phyloP scores from a whole-genome alignment of 2,329 filamentous ascomycete genomes.

The Alternaria sp. region DNA sequence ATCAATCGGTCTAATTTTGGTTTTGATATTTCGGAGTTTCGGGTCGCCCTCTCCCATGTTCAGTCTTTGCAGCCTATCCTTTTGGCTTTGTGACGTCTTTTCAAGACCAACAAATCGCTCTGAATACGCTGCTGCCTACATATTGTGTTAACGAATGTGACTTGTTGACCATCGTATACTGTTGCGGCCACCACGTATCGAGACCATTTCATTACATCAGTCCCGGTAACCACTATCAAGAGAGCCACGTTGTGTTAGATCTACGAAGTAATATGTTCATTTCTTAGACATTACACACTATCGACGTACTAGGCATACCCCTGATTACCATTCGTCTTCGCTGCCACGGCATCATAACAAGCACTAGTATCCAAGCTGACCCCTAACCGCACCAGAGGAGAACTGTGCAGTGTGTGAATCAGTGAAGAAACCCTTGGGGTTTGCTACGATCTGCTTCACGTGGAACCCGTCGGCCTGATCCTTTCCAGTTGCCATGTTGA shows the following conservation, averaged over 20 bases:
- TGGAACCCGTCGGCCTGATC: constrained; percentile 60
- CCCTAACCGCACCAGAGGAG: constrained; percentile 61
- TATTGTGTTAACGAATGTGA: not conserved
- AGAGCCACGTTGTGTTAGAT: not conserved
- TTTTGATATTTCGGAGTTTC: no score
- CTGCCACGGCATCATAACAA: not conserved
- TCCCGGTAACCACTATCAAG: not conserved
- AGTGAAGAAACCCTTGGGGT: constrained; percentile 62
- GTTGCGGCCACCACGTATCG: not conserved
- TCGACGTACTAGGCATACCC: not conserved
- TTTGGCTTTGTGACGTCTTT: not conserved
- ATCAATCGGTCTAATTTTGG: not conserved
- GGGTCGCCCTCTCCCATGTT: not conserved
- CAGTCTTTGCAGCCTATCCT: not conserved
- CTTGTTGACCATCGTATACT: not conserved
- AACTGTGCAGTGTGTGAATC: constrained; percentile 62
- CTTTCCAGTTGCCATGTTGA: constrained; percentile 44
- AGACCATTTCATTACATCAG: not conserved
- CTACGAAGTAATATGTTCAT: not conserved
- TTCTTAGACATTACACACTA: not conserved
- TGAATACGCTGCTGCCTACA: not conserved
- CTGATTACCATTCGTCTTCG: not conserved
- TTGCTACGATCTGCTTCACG: constrained; percentile 60
- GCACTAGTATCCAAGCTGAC: constrained; percentile 47
- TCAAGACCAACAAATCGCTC: not conserved